Conservation (phyloP, 2,329 filamentous ascomycete genomes). For the Trichophaea hybrida region DNA sequence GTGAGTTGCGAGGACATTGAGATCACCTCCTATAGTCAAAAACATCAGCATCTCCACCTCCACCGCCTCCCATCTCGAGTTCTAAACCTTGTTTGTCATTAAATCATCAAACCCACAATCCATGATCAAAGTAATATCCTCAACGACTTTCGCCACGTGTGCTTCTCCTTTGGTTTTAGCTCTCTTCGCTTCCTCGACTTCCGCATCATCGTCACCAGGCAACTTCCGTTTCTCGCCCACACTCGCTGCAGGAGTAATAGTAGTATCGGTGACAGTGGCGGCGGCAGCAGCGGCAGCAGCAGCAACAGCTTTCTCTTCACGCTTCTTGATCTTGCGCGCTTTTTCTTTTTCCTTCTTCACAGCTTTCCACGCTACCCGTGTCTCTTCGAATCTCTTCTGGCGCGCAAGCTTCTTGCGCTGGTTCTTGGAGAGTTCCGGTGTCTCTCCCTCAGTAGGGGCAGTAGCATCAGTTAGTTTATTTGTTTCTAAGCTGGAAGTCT, state of each 20-base stretch:
- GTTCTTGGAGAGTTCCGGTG: conserved; percentile 56
- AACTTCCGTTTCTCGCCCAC: conserved; percentile 24
- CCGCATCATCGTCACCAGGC: background rate
- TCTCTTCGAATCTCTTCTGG: conserved; percentile 60
- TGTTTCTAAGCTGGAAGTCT: too few species aligned
- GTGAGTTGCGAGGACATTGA: conserved; percentile 76
- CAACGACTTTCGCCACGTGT: conserved; percentile 31
- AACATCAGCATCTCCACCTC: background rate
- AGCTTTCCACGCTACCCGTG: conserved; percentile 43
- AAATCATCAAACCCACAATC: conserved; percentile 86
- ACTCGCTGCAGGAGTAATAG: background rate
- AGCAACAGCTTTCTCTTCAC: conserved; percentile 27
- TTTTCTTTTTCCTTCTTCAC: conserved; percentile 41
- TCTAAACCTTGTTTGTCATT: conserved; percentile 55
- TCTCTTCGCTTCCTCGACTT: conserved; percentile 24
- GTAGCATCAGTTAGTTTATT: too few species aligned
- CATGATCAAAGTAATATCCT: conserved; percentile 68
- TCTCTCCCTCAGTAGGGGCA: too few species aligned
- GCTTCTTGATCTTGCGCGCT: conserved; percentile 36
- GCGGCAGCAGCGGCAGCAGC: conserved; percentile 1
- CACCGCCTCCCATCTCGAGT: background rate
- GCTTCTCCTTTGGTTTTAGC: conserved; percentile 26
- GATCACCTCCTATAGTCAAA: conserved; percentile 46
- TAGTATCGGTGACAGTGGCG: background rate
- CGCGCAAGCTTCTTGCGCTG: conserved; percentile 66